Percentiles rank a stretch among this genome's conserved stretches.
phyloP scores from a whole-genome alignment of 2,329 filamentous ascomycete genomes.

The Scleromitrula shiraiana region DNA sequence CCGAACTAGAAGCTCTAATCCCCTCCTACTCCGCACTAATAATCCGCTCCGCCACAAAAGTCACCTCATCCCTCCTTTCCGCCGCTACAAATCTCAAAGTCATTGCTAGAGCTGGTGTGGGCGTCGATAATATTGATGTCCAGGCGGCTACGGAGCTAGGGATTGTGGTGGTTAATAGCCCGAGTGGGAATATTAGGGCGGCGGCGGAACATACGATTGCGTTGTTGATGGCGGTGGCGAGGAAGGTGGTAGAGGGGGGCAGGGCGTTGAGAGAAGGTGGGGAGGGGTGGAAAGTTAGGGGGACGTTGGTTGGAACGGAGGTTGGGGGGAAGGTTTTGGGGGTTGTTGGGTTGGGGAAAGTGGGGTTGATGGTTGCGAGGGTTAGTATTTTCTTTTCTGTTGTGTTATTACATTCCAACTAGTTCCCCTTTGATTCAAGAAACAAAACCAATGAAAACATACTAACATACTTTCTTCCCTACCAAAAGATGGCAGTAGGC shows the following conservation, averaged over 20 bases:
- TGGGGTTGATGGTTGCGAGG: constrained; percentile 72
- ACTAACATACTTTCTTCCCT: too few relatives aligned
- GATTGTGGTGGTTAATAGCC: constrained; percentile 74
- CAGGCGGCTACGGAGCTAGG: constrained; percentile 62
- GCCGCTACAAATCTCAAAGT: constrained; percentile 65
- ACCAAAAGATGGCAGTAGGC: constrained; percentile 69
- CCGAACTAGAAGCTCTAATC: constrained; percentile 59
- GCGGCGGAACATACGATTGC: constrained; percentile 73
- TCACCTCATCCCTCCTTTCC: constrained; percentile 58
- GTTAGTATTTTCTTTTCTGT: too few relatives aligned
- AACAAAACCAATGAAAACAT: too few relatives aligned
- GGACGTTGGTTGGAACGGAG: constrained; percentile 67
- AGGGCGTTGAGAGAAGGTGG: constrained; percentile 60
- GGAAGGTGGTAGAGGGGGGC: constrained; percentile 65
- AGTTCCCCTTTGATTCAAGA: too few relatives aligned
- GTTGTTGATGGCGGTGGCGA: constrained; percentile 63
- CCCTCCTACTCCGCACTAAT: constrained; percentile 68
- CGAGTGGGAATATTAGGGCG: constrained; percentile 71
- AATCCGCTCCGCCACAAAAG: constrained; percentile 74
- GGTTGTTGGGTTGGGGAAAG: constrained; percentile 75
- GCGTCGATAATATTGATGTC: constrained; percentile 77
- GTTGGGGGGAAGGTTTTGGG: constrained; percentile 70
- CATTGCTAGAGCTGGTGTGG: constrained; percentile 72
- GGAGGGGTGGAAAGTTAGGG: constrained; percentile 74
- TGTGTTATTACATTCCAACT: too few relatives aligned